Evolutionary conservation across 306 rosid species (phyloP), one percentile per base, ranked within the genome.

Genomic region (Dalbergia cochinchinensis): DNA sequence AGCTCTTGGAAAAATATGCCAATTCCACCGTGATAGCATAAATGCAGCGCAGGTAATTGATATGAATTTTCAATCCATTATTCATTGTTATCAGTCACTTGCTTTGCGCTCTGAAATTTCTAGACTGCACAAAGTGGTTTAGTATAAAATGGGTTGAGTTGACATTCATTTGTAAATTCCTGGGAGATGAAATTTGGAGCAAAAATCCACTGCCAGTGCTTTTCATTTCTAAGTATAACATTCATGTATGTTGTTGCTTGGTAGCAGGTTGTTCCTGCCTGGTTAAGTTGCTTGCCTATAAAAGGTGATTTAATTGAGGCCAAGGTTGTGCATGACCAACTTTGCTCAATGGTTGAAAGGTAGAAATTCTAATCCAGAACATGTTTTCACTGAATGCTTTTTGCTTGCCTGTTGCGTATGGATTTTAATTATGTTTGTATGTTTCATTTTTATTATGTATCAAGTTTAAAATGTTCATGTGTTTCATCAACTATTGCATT

Each of bases 1-100:
- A 51, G 94, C 99, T 65, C 81, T 96, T 62, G 99, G 99, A 45
- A 96, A 96, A 86, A 89, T 96, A 71, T 92, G 98, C 51, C 90
- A 90, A 79, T 96, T 89, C 62, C 98, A 96, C 47, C 98, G 97
- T 74, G 98, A 90, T 74, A 83, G 91, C 81, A 89, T 96, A 84
- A 97, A 93, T 89, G 89, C 97, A 50, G 67, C 92, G 41, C 98
- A 96, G 99, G 98, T 96, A 87, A 74, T 13, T 39, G 48, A 11
- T 64, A 51, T 66, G 22, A 64, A 3, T 50, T 50, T 61, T 67
- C 37, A 50, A 11, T 50, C 61, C 22, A 37, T 62, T 37, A 13
- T 71, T 60, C 60, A 10, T 33, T 44, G 4, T 67, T 1, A 15
- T 39, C 57, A 22, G 35, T 39, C 39, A 20, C 4, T 47, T 81